Percentiles rank a stretch among this genome's conserved stretches.
Evolutionary conservation across 2,329 filamentous ascomycete species (phyloP).

Genomic region (Fonsecaea pedrosoi): DNA sequence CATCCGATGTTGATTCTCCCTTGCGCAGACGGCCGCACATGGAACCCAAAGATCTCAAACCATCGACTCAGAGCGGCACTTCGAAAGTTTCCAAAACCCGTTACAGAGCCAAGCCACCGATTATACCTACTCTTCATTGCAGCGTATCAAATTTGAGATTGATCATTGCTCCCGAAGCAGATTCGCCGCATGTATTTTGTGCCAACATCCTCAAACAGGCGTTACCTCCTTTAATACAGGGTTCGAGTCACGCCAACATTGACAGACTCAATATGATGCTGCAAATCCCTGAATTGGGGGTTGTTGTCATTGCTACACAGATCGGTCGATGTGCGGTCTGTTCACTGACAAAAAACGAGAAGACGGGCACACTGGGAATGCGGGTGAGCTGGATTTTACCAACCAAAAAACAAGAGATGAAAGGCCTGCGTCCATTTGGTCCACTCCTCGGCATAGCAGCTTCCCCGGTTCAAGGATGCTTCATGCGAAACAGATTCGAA

Average conservation of each 20-base stretch:
- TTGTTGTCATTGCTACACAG: conserved; percentile 64
- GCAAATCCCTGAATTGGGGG: conserved; percentile 64
- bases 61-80: neutral
- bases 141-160: conserved; percentile 36
- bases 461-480: conserved; percentile 61
- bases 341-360: conserved; percentile 53
- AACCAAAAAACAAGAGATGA: conserved; percentile 56
- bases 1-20: conserved; percentile 6
- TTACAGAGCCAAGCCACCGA: conserved; percentile 21
- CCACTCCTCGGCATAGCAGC: conserved; percentile 63
- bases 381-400: conserved; percentile 65
- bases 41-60: neutral
- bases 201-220: conserved; percentile 38
- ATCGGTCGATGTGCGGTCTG: conserved; percentile 64
- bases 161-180: conserved; percentile 34
- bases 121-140: conserved; percentile 39
- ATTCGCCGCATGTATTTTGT: conserved; percentile 38
- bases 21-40: neutral
- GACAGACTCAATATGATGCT: conserved; percentile 63
- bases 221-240: conserved; percentile 30
- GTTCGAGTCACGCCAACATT: conserved; percentile 24
- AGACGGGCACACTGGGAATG: conserved; percentile 52
- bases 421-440: conserved; percentile 50
- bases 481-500: conserved; percentile 9
- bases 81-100: conserved; percentile 3